Conservation (phyloP, 2,329 filamentous ascomycete genomes). For the Pseudocercospora macadamiae region DNA sequence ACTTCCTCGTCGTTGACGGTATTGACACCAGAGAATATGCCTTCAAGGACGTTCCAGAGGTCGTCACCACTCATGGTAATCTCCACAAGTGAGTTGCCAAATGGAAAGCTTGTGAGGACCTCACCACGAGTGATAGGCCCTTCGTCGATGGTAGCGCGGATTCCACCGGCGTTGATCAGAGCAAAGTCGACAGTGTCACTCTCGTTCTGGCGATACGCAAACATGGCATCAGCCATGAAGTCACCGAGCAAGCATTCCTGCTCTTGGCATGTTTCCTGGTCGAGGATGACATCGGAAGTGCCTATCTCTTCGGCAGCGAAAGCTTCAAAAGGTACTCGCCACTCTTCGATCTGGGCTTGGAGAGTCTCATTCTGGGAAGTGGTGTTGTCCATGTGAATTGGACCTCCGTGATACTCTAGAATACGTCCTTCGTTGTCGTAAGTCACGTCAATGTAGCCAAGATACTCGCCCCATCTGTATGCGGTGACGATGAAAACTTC, state of each 20-base stretch:
- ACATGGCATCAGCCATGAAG: slow-evolving; percentile 58
- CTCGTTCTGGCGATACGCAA: slow-evolving; percentile 60
- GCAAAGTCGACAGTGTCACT: slow-evolving; percentile 57
- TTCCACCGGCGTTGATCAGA: slow-evolving; percentile 65
- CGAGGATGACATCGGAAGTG: slow-evolving; percentile 57
- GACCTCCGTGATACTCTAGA: slow-evolving; percentile 64
- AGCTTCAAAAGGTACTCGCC: slow-evolving; percentile 64
- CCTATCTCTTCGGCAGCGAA: slow-evolving; percentile 63
- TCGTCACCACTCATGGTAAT: slow-evolving; percentile 57
- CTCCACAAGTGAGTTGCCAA: slow-evolving; percentile 66
- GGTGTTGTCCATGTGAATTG: slow-evolving; percentile 65
- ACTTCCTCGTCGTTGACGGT: slow-evolving; percentile 57
- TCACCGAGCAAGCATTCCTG: slow-evolving; percentile 57
- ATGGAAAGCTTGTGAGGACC: slow-evolving; percentile 67
- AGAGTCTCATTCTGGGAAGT: slow-evolving; percentile 61
- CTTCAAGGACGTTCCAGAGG: slow-evolving; percentile 62
- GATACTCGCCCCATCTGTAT: slow-evolving; percentile 68
- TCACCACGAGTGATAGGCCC: slow-evolving; percentile 66
- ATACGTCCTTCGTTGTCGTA: slow-evolving; percentile 65
- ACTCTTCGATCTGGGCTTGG: slow-evolving; percentile 61
- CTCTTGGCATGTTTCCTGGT: slow-evolving; percentile 61
- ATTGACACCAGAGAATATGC: slow-evolving; percentile 59
- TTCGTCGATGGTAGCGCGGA: slow-evolving; percentile 64
- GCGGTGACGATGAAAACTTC: slow-evolving; percentile 71
- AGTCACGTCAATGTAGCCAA: slow-evolving; percentile 68